A percentile compares a stretch with the other conserved stretches of the same genome.
Conservation (phyloP, 331 rosid genomes). For the Saraca asoca region DNA sequence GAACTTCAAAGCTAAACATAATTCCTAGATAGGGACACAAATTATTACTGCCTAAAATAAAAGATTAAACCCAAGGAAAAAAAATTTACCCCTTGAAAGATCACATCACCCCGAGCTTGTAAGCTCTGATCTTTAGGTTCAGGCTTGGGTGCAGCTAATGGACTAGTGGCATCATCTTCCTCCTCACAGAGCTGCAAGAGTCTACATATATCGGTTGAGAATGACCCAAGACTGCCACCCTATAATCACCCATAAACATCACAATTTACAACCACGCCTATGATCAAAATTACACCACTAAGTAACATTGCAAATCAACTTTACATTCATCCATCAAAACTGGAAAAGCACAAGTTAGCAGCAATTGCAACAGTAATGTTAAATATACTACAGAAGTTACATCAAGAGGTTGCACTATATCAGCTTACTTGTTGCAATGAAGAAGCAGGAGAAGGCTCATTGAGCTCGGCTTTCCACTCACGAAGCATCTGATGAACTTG, state of each 20-base stretch:
- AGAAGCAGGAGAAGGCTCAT: constrained; percentile 89
- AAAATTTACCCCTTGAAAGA: constrained; percentile 62
- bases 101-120: constrained; percentile 61
- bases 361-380: constrained; percentile 9
- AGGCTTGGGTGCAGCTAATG: constrained; percentile 74
- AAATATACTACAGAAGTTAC: constrained; percentile 26
- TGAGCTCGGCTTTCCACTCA: constrained; percentile 89
- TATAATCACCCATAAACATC: constrained; percentile 44
- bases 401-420: constrained; percentile 29
- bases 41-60: neutral
- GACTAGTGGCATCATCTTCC: constrained; percentile 91
- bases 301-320: constrained; percentile 32
- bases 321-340: constrained; percentile 26
- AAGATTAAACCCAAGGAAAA: constrained; percentile 3
- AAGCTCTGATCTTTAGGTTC: constrained; percentile 67
- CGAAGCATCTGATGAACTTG: constrained; percentile 95
- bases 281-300: constrained; percentile 31
- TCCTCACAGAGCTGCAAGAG: constrained; percentile 80
- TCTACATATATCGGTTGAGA: constrained; percentile 80
- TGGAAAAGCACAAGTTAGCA: constrained; percentile 28
- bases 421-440: constrained; percentile 90
- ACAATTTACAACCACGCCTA: constrained; percentile 50
- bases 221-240: constrained; percentile 84
- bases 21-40: constrained; percentile 15
- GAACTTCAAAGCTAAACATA: constrained; percentile 18